phyloP scores from a whole-genome alignment of 805 yeast genomes.

The Metschnikowia cubensis region DNA sequence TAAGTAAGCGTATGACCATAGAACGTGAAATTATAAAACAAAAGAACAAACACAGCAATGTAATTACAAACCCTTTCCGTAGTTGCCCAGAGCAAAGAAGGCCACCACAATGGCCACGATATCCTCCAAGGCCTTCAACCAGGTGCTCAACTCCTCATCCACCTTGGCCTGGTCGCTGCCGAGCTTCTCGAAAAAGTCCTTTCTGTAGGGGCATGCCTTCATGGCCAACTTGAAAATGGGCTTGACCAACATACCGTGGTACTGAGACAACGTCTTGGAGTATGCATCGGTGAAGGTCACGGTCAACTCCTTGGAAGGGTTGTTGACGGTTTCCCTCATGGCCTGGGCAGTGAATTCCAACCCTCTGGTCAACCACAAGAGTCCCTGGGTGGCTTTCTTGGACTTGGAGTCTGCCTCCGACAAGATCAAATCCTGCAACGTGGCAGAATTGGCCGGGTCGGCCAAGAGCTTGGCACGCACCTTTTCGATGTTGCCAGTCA shows the following conservation, averaged over 20 bases:
- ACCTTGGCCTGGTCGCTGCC: slow-evolving; percentile 75
- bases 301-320: slow-evolving; percentile 62
- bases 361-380: slow-evolving; percentile 83
- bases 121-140: slow-evolving; percentile 75
- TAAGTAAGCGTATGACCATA: not conserved
- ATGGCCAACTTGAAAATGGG: slow-evolving; percentile 90
- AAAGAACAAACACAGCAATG: not conserved
- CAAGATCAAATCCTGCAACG: slow-evolving; percentile 74
- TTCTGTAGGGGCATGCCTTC: slow-evolving; percentile 92
- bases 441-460: slow-evolving; percentile 58
- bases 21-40: not conserved
- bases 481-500: slow-evolving; percentile 81
- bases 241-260: slow-evolving; percentile 75
- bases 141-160: slow-evolving; percentile 54
- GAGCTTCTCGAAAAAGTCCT: slow-evolving; percentile 75
- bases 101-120: slow-evolving; percentile 70
- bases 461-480: slow-evolving; percentile 62
- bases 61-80: slow-evolving; percentile 75
- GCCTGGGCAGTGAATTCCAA: slow-evolving; percentile 88
- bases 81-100: slow-evolving; percentile 75
- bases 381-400: slow-evolving; percentile 85
- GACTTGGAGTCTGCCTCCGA: slow-evolving; percentile 64
- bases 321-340: slow-evolving; percentile 70
- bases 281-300: slow-evolving; percentile 84
- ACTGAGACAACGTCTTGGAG: slow-evolving; percentile 71